Evolutionary conservation across 192 early-diverging fungal species (phyloP), one percentile per base, ranked within the genome.

Genomic region (Bifiguratus adelaidae): DNA sequence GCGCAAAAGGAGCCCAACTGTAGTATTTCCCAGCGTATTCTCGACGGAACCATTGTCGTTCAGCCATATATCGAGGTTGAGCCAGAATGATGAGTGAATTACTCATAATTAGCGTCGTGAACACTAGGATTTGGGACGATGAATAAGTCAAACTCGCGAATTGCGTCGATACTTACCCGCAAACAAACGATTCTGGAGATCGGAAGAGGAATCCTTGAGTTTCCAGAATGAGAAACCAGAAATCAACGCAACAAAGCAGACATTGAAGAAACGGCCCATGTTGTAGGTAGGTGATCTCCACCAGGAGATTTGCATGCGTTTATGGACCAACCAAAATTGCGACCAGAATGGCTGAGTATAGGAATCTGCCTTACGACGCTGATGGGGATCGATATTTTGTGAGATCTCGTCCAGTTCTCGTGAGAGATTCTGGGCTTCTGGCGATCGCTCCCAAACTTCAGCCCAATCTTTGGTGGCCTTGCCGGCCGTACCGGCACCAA

Each of bases 201-300:
- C 78, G 11, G 53, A 29, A n/a, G 70, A 51, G 18, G 61, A 52
- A 52, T 76, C 54, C 48, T 53, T 61, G 13, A 82, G 65, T 34
- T 78, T 73, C 63, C 67, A 80, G 62, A 78, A 88, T 7, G 80
- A 63, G 63, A 88, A 74, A 29, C 81, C 80, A 53, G 79, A 67
- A n/a, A 81, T 52, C 11, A 88, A 54, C 29, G 68, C 78, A 40
- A 58, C 53, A 22, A 80, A 49, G 32, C 74, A 50, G 24, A 77
- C 71, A 28, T 74, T 64, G 19, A 69, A 63, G 16, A 75, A 30
- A 41, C 74, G 68, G n/a, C 76, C 82, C 54, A 82, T 52, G 56
- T 83, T 85, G 61, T 88, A 88, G 25, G 71, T 65, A 32, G 74
- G 62, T 48, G 73, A 71, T 37, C 85, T 74, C 76, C 76, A 88